phyloP scores from a whole-genome alignment of 768 basidiomycete species.

The Termitomyces bulborhizus region DNA sequence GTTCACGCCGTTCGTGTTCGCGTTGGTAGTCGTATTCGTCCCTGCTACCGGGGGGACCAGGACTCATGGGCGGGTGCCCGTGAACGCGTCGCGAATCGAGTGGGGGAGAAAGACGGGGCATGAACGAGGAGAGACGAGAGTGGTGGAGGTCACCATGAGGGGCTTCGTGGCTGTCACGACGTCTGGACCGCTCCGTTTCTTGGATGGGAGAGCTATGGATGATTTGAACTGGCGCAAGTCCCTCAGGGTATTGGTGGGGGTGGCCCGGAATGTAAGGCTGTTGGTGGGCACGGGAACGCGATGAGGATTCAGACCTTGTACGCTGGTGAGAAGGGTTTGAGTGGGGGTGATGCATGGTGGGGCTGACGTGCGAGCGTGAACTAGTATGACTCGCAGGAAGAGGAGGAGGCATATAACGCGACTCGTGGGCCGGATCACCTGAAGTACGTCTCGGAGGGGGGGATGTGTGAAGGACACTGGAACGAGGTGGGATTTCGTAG shows the following conservation, averaged over 20 bases:
- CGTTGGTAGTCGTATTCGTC: conserved; percentile 45
- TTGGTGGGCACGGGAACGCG: conserved; percentile 45
- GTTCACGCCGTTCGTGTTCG: conserved; percentile 23
- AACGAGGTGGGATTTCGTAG: conserved; percentile 14
- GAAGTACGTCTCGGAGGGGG: conserved; percentile 33
- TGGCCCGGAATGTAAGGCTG: conserved; percentile 31
- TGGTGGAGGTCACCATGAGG: conserved; percentile 25
- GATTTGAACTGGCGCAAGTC: conserved; percentile 33
- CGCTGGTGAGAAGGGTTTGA: conserved; percentile 25
- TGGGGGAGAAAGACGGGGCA: conserved; percentile 27
- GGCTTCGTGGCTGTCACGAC: conserved; percentile 26
- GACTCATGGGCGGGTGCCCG: conserved; percentile 62
- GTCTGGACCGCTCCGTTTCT: conserved; percentile 40
- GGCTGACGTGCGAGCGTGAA: conserved; percentile 18
- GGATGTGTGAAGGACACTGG: conserved; percentile 19
- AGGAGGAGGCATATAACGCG: conserved; percentile 44
- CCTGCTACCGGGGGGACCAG: conserved; percentile 50
- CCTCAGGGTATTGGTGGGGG: conserved; percentile 35
- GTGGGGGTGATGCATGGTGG: conserved; percentile 32
- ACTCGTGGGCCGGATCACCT: conserved; percentile 31
- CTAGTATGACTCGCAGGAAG: conserved; percentile 24
- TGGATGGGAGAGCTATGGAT: conserved; percentile 46
- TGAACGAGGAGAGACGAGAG: conserved; percentile 23
- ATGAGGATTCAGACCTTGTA: conserved; percentile 44
- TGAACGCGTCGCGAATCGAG: conserved; percentile 41